phyloP scores from a whole-genome alignment of 2,329 filamentous ascomycete genomes.

The Cercospora canescens region DNA sequence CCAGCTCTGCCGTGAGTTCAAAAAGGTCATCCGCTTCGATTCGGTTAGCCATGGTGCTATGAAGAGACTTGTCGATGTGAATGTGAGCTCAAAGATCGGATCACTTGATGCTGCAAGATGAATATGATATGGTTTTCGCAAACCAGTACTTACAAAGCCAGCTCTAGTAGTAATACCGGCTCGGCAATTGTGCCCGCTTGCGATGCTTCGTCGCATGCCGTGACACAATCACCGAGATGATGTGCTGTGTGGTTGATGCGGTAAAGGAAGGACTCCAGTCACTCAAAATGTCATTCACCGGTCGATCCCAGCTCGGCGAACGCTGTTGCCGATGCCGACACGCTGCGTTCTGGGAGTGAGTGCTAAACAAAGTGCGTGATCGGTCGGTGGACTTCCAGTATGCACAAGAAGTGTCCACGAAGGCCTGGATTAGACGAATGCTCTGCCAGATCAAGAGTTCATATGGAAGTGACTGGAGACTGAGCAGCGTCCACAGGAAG shows the following conservation, averaged over 20 bases:
- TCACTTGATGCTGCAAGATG: background rate
- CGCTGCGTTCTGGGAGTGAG: background rate
- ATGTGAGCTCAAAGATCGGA: background rate
- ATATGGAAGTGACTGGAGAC: background rate
- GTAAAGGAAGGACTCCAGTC: background rate
- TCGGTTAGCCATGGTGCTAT: background rate
- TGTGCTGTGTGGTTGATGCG: background rate
- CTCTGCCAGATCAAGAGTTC: background rate
- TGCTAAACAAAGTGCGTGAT: background rate
- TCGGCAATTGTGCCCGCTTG: background rate
- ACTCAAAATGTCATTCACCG: background rate
- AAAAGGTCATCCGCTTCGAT: conserved; percentile 12
- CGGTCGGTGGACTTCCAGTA: background rate
- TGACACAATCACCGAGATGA: background rate
- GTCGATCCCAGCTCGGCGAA: background rate
- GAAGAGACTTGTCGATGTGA: background rate
- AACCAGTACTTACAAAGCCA: background rate
- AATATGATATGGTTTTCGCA: background rate
- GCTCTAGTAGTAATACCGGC: background rate
- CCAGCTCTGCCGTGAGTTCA: conserved; percentile 13
- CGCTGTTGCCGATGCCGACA: background rate
- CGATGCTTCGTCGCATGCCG: background rate
- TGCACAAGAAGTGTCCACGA: background rate
- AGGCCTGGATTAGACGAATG: too few species aligned
- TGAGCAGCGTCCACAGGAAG: background rate